Conservation (phyloP, 106 monocot genomes). For the Vanilla planifolia region DNA sequence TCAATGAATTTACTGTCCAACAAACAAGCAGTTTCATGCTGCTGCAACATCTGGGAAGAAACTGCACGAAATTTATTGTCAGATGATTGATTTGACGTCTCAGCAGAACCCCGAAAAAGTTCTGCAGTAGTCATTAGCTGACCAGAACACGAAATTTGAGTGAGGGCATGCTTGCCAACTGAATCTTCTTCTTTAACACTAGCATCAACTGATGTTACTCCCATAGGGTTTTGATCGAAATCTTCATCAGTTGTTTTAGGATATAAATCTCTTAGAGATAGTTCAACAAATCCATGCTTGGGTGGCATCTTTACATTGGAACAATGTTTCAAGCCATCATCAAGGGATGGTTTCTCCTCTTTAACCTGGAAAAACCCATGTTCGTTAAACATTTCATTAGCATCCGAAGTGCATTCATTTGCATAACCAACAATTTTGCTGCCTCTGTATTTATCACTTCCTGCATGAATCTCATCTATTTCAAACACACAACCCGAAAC, state of each 20-base stretch:
- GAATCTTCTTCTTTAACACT: conserved; percentile 7
- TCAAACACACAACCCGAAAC: neutral
- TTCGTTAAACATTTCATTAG: conserved; percentile 1
- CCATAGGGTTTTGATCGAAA: neutral
- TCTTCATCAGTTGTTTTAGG: conserved; percentile 13
- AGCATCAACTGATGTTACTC: neutral
- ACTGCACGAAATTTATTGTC: conserved; percentile 5
- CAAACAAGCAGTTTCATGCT: conserved; percentile 2
- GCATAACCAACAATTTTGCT: neutral
- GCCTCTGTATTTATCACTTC: neutral
- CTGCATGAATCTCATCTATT: neutral
- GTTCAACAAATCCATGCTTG: conserved; percentile 3
- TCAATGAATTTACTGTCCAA: conserved; percentile 6
- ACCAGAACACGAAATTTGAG: conserved; percentile 10
- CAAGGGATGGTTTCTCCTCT: conserved; percentile 15
- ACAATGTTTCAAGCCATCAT: conserved; percentile 40
- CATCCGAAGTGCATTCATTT: conserved; percentile 6
- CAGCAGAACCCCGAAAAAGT: neutral
- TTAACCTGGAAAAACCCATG: neutral
- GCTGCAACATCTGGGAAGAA: neutral
- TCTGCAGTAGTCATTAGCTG: conserved; percentile 6
- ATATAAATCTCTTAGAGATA: neutral
- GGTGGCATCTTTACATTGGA: conserved; percentile 14
- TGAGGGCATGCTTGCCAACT: conserved; percentile 1
- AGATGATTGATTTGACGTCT: conserved; percentile 2